Conservation (phyloP, 2,329 filamentous ascomycete genomes). For the Aspergillus sp. region DNA sequence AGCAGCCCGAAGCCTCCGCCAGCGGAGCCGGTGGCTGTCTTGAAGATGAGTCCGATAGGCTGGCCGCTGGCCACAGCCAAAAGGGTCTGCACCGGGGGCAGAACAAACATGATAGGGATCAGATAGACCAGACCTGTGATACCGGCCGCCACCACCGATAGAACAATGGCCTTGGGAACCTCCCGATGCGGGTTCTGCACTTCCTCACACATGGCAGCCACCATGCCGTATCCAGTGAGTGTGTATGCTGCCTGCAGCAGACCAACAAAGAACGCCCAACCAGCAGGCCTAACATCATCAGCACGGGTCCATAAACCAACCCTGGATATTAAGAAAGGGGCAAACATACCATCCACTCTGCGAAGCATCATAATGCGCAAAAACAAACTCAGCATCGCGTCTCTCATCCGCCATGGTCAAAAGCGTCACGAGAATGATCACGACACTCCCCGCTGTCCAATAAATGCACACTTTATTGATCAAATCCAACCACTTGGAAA, state of each 20-base stretch:
- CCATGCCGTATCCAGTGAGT: constrained; percentile 65
- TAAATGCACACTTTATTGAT: constrained; percentile 74
- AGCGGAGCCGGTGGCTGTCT: constrained; percentile 70
- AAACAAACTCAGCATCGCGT: constrained; percentile 65
- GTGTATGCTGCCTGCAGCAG: constrained; percentile 62
- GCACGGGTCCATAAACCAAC: not conserved
- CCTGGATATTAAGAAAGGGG: not conserved
- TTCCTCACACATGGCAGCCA: constrained; percentile 72
- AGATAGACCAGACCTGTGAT: constrained; percentile 68
- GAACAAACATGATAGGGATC: constrained; percentile 73
- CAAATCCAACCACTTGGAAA: constrained; percentile 62
- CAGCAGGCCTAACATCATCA: constrained; percentile 52
- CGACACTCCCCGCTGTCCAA: constrained; percentile 66
- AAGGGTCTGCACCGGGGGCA: constrained; percentile 66
- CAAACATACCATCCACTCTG: constrained; percentile 59
- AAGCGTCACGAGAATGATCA: constrained; percentile 68
- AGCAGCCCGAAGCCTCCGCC: constrained; percentile 73
- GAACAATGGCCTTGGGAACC: constrained; percentile 70
- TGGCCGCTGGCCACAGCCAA: constrained; percentile 70
- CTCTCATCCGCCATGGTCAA: constrained; percentile 61
- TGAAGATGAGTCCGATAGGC: constrained; percentile 75
- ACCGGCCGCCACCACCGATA: constrained; percentile 67
- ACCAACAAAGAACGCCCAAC: constrained; percentile 73
- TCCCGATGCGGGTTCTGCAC: constrained; percentile 68
- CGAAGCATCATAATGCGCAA: constrained; percentile 67